phyloP scores from a whole-genome alignment of 805 yeast genomes.

The Kazachstania taianensis region DNA sequence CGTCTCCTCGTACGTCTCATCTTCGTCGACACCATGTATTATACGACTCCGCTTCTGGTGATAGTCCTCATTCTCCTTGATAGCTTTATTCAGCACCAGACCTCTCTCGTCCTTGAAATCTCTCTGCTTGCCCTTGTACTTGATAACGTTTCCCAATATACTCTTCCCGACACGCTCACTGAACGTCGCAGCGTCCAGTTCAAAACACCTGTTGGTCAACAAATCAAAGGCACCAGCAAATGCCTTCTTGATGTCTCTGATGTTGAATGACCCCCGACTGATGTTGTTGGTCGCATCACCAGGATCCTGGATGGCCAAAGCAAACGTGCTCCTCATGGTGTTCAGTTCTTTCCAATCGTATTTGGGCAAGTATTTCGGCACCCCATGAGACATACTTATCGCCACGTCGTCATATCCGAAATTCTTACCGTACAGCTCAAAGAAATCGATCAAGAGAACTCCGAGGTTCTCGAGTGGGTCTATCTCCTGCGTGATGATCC shows the following conservation, averaged over 20 bases:
- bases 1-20: constrained; percentile 12
- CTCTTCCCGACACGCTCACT: constrained; percentile 60
- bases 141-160: constrained; percentile 70
- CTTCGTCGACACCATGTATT: constrained; percentile 19
- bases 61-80: constrained; percentile 27
- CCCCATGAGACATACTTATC: constrained; percentile 47
- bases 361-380: constrained; percentile 52
- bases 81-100: constrained; percentile 52
- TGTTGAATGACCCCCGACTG: constrained; percentile 73
- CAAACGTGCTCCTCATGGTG: constrained; percentile 43
- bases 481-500: constrained; percentile 56
- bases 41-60: constrained; percentile 23
- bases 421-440: constrained; percentile 82
- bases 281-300: constrained; percentile 76
- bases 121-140: constrained; percentile 61
- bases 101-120: constrained; percentile 69
- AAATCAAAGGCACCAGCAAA: constrained; percentile 83
- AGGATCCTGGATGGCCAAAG: constrained; percentile 81
- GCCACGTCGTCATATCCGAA: constrained; percentile 79
- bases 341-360: constrained; percentile 40
- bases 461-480: constrained; percentile 71
- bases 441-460: constrained; percentile 76
- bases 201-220: constrained; percentile 64
- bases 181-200: constrained; percentile 53
- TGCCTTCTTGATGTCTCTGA: constrained; percentile 70